Evolutionary conservation across 331 rosid species (phyloP).

Genomic region (Malus hybrid): DNA sequence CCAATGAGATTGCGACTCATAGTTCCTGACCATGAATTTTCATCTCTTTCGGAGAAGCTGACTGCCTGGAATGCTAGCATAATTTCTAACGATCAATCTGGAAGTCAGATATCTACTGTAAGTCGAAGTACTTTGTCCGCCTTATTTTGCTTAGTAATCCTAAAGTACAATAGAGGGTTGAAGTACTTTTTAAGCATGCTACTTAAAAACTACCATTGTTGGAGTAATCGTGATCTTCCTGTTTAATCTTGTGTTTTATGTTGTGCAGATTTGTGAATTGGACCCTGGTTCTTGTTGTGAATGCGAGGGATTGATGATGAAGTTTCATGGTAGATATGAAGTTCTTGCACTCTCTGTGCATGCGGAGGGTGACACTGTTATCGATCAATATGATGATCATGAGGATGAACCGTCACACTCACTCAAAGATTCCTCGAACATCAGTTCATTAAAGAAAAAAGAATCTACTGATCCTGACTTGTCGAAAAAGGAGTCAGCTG

Average conservation of each 20-base stretch:
- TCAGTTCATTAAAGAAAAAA: background rate
- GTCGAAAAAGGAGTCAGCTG: conserved; percentile 24
- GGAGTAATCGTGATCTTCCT: background rate
- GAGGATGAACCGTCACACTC: conserved; percentile 35
- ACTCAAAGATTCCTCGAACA: background rate
- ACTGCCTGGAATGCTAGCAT: conserved; percentile 60
- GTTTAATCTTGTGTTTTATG: background rate
- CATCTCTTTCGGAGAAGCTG: conserved; percentile 58
- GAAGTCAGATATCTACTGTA: conserved; percentile 60
- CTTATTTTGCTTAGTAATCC: background rate
- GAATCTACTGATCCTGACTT: background rate
- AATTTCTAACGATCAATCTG: conserved; percentile 59
- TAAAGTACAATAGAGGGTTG: background rate
- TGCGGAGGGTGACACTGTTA: conserved; percentile 64
- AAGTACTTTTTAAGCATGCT: background rate
- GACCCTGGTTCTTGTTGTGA: conserved; percentile 81
- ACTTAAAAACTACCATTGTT: background rate
- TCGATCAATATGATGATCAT: conserved; percentile 62
- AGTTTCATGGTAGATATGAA: conserved; percentile 70
- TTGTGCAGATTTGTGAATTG: conserved; percentile 67
- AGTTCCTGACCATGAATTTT: conserved; percentile 41
- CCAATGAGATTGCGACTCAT: conserved; percentile 65
- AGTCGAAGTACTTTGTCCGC: conserved; percentile 16
- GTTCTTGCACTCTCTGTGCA: conserved; percentile 73
- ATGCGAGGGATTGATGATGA: conserved; percentile 57